Evolutionary conservation across 129 eudicot genomes (phyloP).

Genomic region (Arctium minus): DNA sequence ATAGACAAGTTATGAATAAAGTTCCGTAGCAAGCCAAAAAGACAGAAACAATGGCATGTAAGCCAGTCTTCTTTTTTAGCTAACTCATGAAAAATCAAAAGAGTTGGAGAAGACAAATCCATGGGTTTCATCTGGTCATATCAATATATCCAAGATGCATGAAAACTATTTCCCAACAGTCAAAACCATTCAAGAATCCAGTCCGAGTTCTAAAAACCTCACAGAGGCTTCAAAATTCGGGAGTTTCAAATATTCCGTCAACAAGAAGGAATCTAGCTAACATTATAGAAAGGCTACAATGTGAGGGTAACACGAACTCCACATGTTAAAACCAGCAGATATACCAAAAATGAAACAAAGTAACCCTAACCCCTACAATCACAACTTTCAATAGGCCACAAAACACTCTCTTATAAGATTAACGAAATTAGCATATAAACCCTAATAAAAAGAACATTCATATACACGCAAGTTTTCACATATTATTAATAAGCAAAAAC

Average conservation of each 20-base stretch:
- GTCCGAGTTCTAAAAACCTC: not conserved
- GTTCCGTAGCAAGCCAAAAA: not conserved
- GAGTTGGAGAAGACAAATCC: not conserved
- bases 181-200: not conserved
- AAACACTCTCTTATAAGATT: not conserved
- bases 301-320: not conserved
- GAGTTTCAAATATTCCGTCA: not conserved
- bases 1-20: not conserved
- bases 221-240: not conserved
- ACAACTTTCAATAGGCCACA: not conserved
- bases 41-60: not conserved
- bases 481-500: not conserved
- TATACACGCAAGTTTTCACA: not conserved
- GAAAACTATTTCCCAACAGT: not conserved
- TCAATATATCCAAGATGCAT: not conserved
- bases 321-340: not conserved
- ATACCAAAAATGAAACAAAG: not conserved
- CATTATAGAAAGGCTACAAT: conserved; percentile 2
- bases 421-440: not conserved
- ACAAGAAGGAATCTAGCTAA: not conserved
- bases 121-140: not conserved
- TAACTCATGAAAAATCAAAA: not conserved
- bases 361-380: not conserved
- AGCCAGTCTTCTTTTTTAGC: not conserved
- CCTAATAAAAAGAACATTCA: not conserved